phyloP scores from a whole-genome alignment of 441 rosid genomes.

The Biscutella auriculata region DNA sequence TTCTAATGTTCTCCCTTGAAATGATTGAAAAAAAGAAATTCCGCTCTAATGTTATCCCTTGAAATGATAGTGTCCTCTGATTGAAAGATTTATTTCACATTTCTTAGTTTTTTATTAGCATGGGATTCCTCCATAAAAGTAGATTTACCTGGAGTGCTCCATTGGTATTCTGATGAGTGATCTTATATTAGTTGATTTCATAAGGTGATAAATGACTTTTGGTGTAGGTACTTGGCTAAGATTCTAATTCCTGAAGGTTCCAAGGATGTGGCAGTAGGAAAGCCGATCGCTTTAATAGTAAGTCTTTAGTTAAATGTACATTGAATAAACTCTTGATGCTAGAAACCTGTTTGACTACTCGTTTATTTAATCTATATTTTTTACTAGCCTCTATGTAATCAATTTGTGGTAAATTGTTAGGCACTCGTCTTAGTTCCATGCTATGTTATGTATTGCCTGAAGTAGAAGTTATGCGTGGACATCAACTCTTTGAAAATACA shows the following conservation, averaged over 20 bases:
- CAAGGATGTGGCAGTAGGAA: conserved; percentile 31
- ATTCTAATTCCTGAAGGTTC: conserved; percentile 30
- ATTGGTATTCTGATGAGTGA: neutral
- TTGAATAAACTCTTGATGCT: conserved; percentile 4
- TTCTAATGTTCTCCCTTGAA: neutral
- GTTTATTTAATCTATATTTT: neutral
- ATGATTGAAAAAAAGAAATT: too few species aligned
- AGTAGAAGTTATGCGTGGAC: conserved; percentile 2
- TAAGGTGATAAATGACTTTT: conserved; percentile 1
- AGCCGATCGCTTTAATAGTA: conserved; percentile 28
- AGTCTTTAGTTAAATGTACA: conserved; percentile 13
- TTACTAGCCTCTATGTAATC: conserved; percentile 10
- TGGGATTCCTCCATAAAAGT: neutral
- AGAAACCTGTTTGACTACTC: neutral
- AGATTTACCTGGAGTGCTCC: conserved; percentile 6
- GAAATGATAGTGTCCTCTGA: neutral
- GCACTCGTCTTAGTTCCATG: too few species aligned
- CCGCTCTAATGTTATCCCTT: too few species aligned
- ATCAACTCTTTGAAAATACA: neutral
- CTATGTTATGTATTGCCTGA: neutral
- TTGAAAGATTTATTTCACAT: neutral
- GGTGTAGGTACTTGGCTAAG: conserved; percentile 30
- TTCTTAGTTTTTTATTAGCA: conserved; percentile 9
- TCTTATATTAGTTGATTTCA: conserved; percentile 2
- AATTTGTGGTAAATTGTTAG: neutral